Evolutionary conservation across 129 eudicot genomes (phyloP), one percentile per base, ranked within the genome.

Genomic region (Flaveria bidentis): DNA sequence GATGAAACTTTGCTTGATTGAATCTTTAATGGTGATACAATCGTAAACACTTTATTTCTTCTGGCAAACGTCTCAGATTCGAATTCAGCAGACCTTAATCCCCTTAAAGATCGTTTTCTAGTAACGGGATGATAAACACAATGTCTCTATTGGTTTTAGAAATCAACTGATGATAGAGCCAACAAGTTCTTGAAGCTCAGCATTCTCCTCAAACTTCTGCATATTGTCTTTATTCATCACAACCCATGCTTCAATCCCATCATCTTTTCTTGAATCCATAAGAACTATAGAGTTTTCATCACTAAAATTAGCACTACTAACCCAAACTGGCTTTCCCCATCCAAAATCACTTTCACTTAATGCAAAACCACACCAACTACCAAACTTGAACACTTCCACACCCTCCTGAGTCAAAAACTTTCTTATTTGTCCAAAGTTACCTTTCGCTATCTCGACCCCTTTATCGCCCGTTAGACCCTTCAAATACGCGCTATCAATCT

Each of bases 191-290:
- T 68, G 89, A 62, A 83, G 68, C 69, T 77, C 85, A 5, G 18
- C 41, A 45, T 78, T 53, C 58, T 71, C 79, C 69, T 85, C 74
- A 67, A 88, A 76, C 47, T 46, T 81, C 0, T 76, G 66, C 93
- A 85, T 88, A 4, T 81, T 79, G 50, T 61, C 46, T 16, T 85
- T 74, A 44, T 67, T 72, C 90, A 83, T 42, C 15, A 72, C 79
- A 56, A 85, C 70, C 86, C 90, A 85, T 18, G 86, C 88, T 81
- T 88, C 93, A 49, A 83, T 79, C 2, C 90, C 88, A 44, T 72
- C 81, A 67, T 56, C 67, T 8, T 6, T 51, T 42, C 55, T 76
- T 28, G 88, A 75, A 69, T 88, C 85, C 25, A 81, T 71, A 14
- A 85, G 55, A 15, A 78, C 69, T 28, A 82, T 10, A 23, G 53